These are phyloP conservation scores for Sporothrix brunneoviolacea DNA, from an alignment of 2,329 filamentous ascomycete species.

Conservation along the genomic window DNA sequence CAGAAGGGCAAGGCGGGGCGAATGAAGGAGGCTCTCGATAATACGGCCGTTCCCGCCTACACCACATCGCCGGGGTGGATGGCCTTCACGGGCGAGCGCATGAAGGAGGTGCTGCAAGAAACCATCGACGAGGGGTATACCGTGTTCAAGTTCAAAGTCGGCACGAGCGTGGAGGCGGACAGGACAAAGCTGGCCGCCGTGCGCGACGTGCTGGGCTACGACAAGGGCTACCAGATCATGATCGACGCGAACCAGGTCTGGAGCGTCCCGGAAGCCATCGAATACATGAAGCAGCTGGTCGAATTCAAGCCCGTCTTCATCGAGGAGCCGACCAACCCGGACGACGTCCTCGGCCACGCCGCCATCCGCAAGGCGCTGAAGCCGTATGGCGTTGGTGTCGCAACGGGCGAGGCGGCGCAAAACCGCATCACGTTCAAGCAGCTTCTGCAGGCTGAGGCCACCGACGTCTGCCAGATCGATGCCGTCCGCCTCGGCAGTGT, in stretches of 20 bases:
- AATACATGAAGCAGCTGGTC: constrained; percentile 74
- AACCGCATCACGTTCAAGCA: constrained; percentile 95
- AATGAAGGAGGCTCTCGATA: constrained; percentile 65
- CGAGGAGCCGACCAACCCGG: constrained; percentile 85
- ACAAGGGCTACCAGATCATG: constrained; percentile 80
- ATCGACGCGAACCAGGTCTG: constrained; percentile 91
- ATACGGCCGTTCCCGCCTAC: constrained; percentile 77
- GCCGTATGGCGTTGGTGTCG: constrained; percentile 71
- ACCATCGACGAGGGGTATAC: constrained; percentile 70
- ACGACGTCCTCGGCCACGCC: constrained; percentile 84
- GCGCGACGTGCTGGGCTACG: constrained; percentile 44
- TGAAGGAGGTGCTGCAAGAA: constrained; percentile 66
- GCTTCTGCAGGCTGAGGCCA: constrained; percentile 69
- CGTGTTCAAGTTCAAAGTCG: constrained; percentile 91
- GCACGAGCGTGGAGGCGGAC: constrained; percentile 65
- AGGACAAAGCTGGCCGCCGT: constrained; percentile 64
- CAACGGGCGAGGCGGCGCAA: constrained; percentile 92
- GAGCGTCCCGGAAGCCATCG: constrained; percentile 83
- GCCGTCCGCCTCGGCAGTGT: constrained; percentile 85
- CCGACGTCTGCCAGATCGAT: constrained; percentile 85
- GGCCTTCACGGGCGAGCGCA: constrained; percentile 80
- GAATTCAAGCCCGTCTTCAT: constrained; percentile 92
- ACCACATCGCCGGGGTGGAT: constrained; percentile 88
- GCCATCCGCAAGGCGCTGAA: constrained; percentile 73
- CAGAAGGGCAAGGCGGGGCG: constrained; percentile 64